Evolutionary conservation across 768 basidiomycete species (phyloP).

Genomic region (Pleurotus ostreatus): DNA sequence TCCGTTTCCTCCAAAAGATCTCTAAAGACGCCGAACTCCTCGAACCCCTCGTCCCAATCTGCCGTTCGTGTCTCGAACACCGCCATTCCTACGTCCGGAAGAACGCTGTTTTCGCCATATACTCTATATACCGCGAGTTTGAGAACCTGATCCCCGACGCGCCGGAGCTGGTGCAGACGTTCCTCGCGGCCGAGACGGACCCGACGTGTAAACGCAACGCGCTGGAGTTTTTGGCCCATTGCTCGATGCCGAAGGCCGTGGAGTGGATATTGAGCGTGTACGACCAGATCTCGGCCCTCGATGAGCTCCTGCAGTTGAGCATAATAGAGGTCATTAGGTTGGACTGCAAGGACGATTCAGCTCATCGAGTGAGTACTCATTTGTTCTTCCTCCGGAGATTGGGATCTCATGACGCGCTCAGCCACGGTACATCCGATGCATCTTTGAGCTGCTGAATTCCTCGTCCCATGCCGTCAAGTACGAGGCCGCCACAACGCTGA

Average conservation of each 20-base stretch:
- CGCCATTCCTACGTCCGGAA: conserved; percentile 97
- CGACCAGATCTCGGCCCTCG: conserved; percentile 76
- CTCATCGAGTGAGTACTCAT: conserved; percentile 62
- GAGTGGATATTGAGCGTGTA: conserved; percentile 86
- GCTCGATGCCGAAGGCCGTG: conserved; percentile 85
- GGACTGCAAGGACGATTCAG: conserved; percentile 83
- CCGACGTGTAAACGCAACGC: conserved; percentile 97
- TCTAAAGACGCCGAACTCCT: conserved; percentile 89
- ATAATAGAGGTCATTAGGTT: conserved; percentile 90
- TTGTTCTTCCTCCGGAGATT: neutral
- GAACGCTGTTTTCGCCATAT: conserved; percentile 96
- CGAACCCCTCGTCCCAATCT: conserved; percentile 93
- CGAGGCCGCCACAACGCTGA: conserved; percentile 93
- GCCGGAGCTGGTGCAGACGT: conserved; percentile 92
- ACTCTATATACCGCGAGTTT: conserved; percentile 90
- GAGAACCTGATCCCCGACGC: conserved; percentile 96
- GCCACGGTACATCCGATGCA: conserved; percentile 91
- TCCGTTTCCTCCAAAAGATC: conserved; percentile 95
- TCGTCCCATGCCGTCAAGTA: conserved; percentile 94
- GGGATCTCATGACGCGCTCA: conserved; percentile 20
- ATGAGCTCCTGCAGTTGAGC: conserved; percentile 93
- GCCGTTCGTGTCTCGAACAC: conserved; percentile 92
- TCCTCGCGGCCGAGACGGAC: conserved; percentile 94
- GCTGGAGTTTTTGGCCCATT: conserved; percentile 88
- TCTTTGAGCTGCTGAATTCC: conserved; percentile 88